Conservation (phyloP, 2,329 filamentous ascomycete genomes). For the Pseudopithomyces chartarum region DNA sequence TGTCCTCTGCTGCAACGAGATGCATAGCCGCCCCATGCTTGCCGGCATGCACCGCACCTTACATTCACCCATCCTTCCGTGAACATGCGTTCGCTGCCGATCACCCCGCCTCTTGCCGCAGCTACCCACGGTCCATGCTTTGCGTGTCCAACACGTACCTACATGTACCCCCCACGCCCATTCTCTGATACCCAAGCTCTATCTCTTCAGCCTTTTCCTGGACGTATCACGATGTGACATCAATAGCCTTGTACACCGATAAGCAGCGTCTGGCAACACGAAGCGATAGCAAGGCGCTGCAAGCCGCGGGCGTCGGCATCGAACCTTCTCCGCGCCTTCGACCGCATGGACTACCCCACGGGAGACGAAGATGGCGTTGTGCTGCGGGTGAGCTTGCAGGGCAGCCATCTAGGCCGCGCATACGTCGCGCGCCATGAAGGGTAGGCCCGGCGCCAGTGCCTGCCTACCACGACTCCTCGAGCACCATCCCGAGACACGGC, state of each 20-base stretch:
- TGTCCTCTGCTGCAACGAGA: too few relatives aligned
- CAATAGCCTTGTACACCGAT: neutral
- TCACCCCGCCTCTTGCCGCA: neutral
- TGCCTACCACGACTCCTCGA: neutral
- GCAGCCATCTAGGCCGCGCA: neutral
- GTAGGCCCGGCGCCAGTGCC: neutral
- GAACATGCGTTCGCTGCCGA: conserved; percentile 5
- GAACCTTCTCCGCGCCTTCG: conserved; percentile 1
- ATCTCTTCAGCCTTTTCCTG: neutral
- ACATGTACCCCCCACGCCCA: neutral
- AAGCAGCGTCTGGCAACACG: neutral
- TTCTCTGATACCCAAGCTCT: neutral
- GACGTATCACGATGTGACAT: neutral
- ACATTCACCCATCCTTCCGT: neutral
- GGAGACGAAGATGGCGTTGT: neutral
- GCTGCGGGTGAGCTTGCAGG: neutral
- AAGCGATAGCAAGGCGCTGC: neutral
- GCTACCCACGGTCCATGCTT: neutral
- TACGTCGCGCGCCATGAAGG: neutral
- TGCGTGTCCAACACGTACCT: neutral
- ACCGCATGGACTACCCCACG: neutral
- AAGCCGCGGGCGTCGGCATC: neutral
- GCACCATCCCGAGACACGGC: conserved; percentile 1
- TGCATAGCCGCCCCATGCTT: too few relatives aligned
- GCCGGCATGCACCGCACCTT: too few relatives aligned